phyloP scores from a whole-genome alignment of 2,329 filamentous ascomycete species.

The Botrytis elliptica region DNA sequence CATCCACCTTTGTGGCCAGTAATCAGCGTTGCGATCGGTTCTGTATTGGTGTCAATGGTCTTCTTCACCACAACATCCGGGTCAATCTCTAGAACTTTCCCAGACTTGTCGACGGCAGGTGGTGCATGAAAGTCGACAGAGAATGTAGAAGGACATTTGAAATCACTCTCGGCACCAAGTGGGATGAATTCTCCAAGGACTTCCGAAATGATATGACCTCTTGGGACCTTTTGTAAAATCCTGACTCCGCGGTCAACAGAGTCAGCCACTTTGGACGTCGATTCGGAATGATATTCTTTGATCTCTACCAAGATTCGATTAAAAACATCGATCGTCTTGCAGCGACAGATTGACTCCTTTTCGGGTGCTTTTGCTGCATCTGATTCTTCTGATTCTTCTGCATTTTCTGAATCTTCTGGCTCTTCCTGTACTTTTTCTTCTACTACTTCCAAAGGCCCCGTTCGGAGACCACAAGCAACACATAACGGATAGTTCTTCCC shows the following conservation, averaged over 20 bases:
- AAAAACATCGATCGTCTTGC: background rate
- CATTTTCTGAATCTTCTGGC: background rate
- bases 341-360: background rate
- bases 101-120: background rate
- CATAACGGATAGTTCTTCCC: conserved; percentile 12
- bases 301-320: conserved; percentile 4
- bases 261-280: background rate
- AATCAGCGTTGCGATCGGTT: conserved; percentile 19
- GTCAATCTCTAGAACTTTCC: background rate
- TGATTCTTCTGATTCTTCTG: background rate
- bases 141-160: background rate
- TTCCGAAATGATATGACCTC: conserved; percentile 5
- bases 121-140: conserved; percentile 16
- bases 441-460: background rate
- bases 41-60: background rate
- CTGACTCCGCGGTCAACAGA: conserved; percentile 14
- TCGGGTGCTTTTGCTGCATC: background rate
- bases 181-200: conserved; percentile 16
- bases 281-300: background rate
- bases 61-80: background rate
- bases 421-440: background rate
- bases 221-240: background rate
- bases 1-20: conserved; percentile 12
- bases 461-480: conserved; percentile 6
- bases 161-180: conserved; percentile 3